Percentiles rank a stretch among this genome's conserved stretches.
Evolutionary conservation across 1,284 basidiomycete species (phyloP).

Genomic region (Leccinum angustisporum): DNA sequence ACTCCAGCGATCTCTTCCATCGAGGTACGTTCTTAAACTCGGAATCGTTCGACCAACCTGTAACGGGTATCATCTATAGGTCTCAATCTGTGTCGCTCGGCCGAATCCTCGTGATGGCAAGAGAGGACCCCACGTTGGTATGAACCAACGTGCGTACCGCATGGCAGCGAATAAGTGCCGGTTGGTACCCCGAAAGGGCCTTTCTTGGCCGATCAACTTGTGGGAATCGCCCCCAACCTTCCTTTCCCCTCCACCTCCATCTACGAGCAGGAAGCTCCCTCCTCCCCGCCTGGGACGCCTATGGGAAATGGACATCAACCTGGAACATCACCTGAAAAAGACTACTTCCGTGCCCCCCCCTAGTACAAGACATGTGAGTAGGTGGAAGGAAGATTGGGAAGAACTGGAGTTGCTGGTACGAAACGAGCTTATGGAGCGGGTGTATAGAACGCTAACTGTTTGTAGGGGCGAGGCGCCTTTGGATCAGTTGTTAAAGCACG

Average conservation of each 20-base stretch:
- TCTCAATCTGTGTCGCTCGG: conserved; percentile 34
- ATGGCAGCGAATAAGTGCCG: too few species aligned
- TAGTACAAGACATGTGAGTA: conserved; percentile 54
- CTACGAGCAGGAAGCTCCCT: conserved; percentile 11
- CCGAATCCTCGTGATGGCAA: conserved; percentile 28
- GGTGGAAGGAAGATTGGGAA: conserved; percentile 87
- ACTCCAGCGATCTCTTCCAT: conserved; percentile 63
- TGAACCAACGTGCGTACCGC: too few species aligned
- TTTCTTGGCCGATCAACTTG: conserved; percentile 28
- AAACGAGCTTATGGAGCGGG: neutral
- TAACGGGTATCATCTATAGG: conserved; percentile 35
- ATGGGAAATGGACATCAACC: conserved; percentile 39
- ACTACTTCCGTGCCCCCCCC: conserved; percentile 51
- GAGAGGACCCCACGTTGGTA: conserved; percentile 26
- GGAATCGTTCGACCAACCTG: conserved; percentile 1
- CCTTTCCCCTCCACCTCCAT: conserved; percentile 7
- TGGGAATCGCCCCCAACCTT: too few species aligned
- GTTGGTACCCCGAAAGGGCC: too few species aligned
- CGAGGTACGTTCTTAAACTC: conserved; percentile 41
- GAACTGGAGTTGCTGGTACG: conserved; percentile 72
- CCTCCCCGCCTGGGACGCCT: conserved; percentile 36
- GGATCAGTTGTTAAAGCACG: conserved; percentile 93
- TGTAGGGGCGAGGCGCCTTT: conserved; percentile 87
- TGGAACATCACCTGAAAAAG: conserved; percentile 58
- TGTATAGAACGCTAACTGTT: neutral